Base-by-base conservation (phyloP, 495 filamentous ascomycete genomes). In the Amorphotheca resinae region DNA sequence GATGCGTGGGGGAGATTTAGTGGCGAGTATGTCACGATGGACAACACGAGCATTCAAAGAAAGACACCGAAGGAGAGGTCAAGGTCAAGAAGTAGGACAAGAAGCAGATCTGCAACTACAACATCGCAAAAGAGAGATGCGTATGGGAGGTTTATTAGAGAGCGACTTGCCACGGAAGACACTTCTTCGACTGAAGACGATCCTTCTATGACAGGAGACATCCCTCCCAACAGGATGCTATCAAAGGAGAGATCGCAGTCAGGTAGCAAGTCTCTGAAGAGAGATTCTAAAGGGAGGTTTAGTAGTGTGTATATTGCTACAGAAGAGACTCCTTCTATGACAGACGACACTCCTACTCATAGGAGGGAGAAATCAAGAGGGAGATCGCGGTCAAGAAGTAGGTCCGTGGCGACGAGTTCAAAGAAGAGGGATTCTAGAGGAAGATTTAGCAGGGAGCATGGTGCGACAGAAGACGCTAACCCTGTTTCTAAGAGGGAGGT, bases 361-460 rank as follows among this genome's bases (percentile, higher is more conserved):
- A 5, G 5, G 11, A 28, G 25, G 25, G 25, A 11, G 11, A 28
- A 11, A 28, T 28, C 25, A 5, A 28, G 25, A 28, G 25, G 11
- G 25, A 28, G 25, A 28, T 28, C 25, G 11, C 5, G 11, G 12
- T n/a, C 11, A 20, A n/a, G n/a, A n/a, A n/a, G n/a, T n/a, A 5
- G 25, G 11, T 28, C 25, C 5, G 11, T 28, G 11, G 11, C 5
- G 5, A 11, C 25, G 11, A 11, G 5, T 28, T 28, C 25, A 11
- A 5, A 25, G 11, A 20, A 22, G 16, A 30, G 44, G 11, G 37
- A 46, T 25, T 16, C 35, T 18, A 31, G 40, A n/a, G 44, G 44
- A 8, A 22, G 30, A 33, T 46, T 46, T 25, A 28, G 25, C 11
- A n/a, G n/a, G n/a, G n/a, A n/a, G n/a, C n/a, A n/a, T n/a, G n/a